Evolutionary conservation across 176 grass and related monocot species (phyloP), one percentile per base, ranked within the genome.

Genomic region (Echinochloa phyllopogon): DNA sequence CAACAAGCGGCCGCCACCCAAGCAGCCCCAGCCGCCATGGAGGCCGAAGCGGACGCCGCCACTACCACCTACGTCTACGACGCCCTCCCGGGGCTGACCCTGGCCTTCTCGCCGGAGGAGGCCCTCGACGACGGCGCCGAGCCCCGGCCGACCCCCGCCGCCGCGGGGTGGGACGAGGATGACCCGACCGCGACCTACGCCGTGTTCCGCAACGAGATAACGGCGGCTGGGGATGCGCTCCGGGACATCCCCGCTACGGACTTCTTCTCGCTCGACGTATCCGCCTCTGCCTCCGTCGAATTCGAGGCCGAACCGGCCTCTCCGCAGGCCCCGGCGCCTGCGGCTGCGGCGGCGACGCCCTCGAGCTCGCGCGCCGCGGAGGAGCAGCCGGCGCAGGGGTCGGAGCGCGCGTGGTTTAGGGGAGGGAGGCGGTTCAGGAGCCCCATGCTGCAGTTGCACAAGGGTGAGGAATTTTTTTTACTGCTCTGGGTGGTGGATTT

Each of bases 361-460:
- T 82, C 33, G 3, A 44, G 66, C 16, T 69, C 80, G 71, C 78
- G 72, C 14, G 43, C 78, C 17, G 50, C 71, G 13, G 41, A 71
- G 21, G 86, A 90, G 73, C 84, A 57, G 74, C 92, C 80, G 12
- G 74, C 67, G 33, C 90, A 77, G 82, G 90, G 79, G 20, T 89
- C 94, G 16, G 97, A 92, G 86, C 76, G 86, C 52, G 89, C 92
- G 15, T 96, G 97, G 94, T 99, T 99, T 66, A 92, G 63, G 24
- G 83, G 82, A 36, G 90, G 92, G 33, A 69, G 90, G 69, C 80
- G 82, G 44, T 96, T 99, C 71, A 91, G 82, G 65, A 99, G 97
- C 72, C 97, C 94, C 74, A 99, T 99, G 97, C 90, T 99, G 83
- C 97, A 99, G 88, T 92, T 99, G 43, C 94, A 99, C 69, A 94